phyloP scores from a whole-genome alignment of 2,329 filamentous ascomycete species.

The Ceratocystis alfenasii region DNA sequence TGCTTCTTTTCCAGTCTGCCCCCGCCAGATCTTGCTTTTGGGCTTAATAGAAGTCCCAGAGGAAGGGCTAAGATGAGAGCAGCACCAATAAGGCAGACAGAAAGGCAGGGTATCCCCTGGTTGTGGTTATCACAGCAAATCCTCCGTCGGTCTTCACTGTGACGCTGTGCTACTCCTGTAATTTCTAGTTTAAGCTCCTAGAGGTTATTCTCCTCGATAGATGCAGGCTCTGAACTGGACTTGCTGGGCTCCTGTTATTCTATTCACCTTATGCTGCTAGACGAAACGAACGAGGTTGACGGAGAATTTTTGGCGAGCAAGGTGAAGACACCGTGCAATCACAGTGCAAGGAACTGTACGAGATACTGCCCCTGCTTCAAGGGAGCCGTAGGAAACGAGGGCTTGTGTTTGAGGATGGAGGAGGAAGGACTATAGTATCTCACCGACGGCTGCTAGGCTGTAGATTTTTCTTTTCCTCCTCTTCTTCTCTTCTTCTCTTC shows the following conservation, averaged over 20 bases:
- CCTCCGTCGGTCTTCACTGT: background rate
- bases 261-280: background rate
- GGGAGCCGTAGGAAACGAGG: background rate
- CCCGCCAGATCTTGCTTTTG: no score
- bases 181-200: background rate
- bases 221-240: background rate
- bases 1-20: no score
- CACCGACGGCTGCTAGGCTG: background rate
- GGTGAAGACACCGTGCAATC: background rate
- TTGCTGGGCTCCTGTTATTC: background rate
- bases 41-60: background rate
- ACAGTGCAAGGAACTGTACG: background rate
- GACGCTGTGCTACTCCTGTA: conserved; percentile 2
- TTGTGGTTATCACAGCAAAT: background rate
- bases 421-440: background rate
- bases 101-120: no score
- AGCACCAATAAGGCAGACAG: background rate
- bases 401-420: background rate
- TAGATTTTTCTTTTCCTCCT: conserved; percentile 3
- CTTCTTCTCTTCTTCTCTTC: conserved; percentile 10
- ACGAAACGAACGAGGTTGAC: background rate
- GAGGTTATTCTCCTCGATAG: background rate
- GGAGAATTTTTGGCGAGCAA: background rate
- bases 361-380: background rate
- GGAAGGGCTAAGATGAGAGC: background rate